These are phyloP conservation scores for Trichophyton schoenleinii DNA, from an alignment of 2,329 filamentous ascomycete species.

Conservation along the genomic window DNA sequence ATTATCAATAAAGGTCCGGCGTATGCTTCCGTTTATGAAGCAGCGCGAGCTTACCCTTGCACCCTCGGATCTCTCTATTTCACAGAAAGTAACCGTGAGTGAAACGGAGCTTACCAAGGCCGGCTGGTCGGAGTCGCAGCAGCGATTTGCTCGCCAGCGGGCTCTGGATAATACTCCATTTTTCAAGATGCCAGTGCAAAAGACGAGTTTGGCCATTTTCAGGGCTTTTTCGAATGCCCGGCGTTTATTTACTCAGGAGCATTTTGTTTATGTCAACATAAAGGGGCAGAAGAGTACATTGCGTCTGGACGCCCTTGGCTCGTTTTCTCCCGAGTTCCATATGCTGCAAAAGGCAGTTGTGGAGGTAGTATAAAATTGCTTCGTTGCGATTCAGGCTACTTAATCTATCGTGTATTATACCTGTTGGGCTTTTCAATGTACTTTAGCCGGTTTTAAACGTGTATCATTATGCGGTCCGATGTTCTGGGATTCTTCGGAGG, in stretches of 20 bases:
- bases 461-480: background rate
- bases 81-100: conserved; percentile 23
- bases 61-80: conserved; percentile 25
- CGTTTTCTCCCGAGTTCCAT: conserved; percentile 10
- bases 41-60: conserved; percentile 18
- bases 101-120: conserved; percentile 4
- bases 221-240: conserved; percentile 25
- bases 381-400: background rate
- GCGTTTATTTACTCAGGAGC: conserved; percentile 30
- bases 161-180: conserved; percentile 18
- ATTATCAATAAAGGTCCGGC: conserved; percentile 26
- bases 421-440: background rate
- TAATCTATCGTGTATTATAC: background rate
- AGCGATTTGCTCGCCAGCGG: conserved; percentile 11
- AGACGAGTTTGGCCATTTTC: conserved; percentile 22
- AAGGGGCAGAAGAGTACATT: conserved; percentile 25
- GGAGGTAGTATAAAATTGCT: background rate
- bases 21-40: conserved; percentile 28
- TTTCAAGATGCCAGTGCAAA: conserved; percentile 23
- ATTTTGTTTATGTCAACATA: conserved; percentile 28
- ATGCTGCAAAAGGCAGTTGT: conserved; percentile 7
- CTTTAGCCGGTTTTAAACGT: background rate
- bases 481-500: background rate
- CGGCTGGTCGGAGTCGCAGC: conserved; percentile 14
- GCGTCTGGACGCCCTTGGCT: conserved; percentile 27